Conservation (phyloP, 1,284 basidiomycete genomes). For the Vanrija humicola region DNA sequence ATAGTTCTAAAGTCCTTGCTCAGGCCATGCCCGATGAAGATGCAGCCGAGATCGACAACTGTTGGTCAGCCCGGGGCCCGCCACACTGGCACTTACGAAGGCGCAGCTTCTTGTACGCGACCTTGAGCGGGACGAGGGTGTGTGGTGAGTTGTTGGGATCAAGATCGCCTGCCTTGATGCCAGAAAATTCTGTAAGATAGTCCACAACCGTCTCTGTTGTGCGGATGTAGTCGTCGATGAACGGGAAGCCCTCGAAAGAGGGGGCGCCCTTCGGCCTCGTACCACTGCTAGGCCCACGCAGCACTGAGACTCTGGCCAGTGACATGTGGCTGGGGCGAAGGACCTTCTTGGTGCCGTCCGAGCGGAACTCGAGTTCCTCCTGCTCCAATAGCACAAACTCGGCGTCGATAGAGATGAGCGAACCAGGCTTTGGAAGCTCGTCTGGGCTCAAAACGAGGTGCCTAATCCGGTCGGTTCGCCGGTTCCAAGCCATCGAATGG, state of each 20-base stretch:
- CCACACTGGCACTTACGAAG: conserved; percentile 49
- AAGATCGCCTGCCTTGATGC: conserved; percentile 89
- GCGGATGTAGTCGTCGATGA: conserved; percentile 97
- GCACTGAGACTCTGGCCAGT: conserved; percentile 88
- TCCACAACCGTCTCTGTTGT: conserved; percentile 93
- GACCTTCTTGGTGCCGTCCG: conserved; percentile 90
- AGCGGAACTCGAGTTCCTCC: conserved; percentile 93
- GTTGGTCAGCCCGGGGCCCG: conserved; percentile 1
- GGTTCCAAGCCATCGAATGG: conserved; percentile 80
- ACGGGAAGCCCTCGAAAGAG: conserved; percentile 67
- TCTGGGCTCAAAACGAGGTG: conserved; percentile 67
- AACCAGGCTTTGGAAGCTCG: conserved; percentile 83
- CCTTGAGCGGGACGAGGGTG: conserved; percentile 89
- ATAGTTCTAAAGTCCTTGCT: conserved; percentile 99
- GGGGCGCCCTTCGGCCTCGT: too few species aligned
- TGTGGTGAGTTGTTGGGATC: conserved; percentile 77
- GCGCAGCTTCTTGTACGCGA: conserved; percentile 97
- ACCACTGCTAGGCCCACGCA: conserved; percentile 73
- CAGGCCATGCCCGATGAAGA: conserved; percentile 97
- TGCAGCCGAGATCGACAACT: conserved; percentile 88
- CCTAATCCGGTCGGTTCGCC: conserved; percentile 67
- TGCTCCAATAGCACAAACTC: conserved; percentile 97
- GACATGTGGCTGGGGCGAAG: conserved; percentile 86
- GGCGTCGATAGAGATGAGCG: conserved; percentile 89
- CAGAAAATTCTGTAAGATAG: conserved; percentile 94